Percentiles rank a stretch among this genome's conserved stretches.
These are phyloP conservation scores for Fabrea salina DNA, from an alignment of 169 alveolate species.

Conservation along the genomic window DNA sequence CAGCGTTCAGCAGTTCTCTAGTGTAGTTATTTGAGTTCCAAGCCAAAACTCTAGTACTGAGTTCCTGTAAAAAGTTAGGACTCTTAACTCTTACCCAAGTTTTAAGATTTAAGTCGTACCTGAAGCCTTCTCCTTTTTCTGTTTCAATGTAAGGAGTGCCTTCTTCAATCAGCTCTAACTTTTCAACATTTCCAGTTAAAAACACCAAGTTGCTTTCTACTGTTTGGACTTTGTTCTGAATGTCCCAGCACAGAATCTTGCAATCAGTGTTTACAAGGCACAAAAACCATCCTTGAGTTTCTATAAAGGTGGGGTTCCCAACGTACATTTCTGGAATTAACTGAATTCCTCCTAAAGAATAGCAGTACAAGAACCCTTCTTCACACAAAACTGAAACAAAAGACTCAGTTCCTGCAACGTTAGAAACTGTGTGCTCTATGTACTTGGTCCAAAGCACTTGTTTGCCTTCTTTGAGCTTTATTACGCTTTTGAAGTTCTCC, in stretches of 20 bases:
- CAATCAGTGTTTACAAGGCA: neutral
- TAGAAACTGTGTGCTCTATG: neutral
- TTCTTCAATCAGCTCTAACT: neutral
- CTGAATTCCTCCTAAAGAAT: neutral
- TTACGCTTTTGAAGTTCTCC: neutral
- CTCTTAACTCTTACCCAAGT: slow-evolving; percentile 5
- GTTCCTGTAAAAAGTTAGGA: too few species aligned
- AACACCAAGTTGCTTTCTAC: neutral
- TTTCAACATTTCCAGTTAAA: neutral
- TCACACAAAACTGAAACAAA: neutral
- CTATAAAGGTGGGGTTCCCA: neutral
- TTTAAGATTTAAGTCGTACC: neutral
- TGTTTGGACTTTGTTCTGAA: neutral
- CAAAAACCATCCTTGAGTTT: neutral
- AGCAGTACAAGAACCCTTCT: slow-evolving; percentile 19
- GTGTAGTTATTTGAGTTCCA: neutral
- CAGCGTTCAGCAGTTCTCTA: neutral
- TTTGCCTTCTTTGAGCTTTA: neutral
- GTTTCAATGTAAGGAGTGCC: neutral
- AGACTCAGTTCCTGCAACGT: neutral
- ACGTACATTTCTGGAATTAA: neutral
- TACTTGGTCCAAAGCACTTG: neutral
- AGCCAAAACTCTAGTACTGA: slow-evolving; percentile 11
- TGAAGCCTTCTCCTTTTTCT: neutral
- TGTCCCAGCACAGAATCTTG: neutral